A percentile compares a stretch with the other conserved stretches of the same genome.
Evolutionary conservation across 1,139 yeast genomes (phyloP).

Genomic region (Nakaseomyces sp.): DNA sequence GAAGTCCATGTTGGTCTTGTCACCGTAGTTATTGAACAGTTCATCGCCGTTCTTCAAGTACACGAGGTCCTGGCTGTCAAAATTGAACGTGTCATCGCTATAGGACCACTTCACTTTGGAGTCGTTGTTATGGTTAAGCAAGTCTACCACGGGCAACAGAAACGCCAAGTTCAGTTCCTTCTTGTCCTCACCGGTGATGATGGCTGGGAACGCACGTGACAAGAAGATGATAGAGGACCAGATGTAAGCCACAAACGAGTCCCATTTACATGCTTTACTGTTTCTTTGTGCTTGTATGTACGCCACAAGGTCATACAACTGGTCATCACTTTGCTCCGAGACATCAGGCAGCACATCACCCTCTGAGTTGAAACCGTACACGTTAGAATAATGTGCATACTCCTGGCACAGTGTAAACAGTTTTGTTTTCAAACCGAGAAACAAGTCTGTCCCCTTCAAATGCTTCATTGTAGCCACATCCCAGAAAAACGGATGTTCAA

Average conservation of each 20-base stretch:
- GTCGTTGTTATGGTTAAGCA: constrained; percentile 60
- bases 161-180: constrained; percentile 47
- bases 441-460: constrained; percentile 55
- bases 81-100: constrained; percentile 30
- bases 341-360: constrained; percentile 5
- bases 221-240: constrained; percentile 69
- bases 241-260: constrained; percentile 52
- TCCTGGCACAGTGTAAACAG: constrained; percentile 30
- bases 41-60: constrained; percentile 36
- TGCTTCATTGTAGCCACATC: constrained; percentile 39
- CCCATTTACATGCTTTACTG: constrained; percentile 35
- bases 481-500: constrained; percentile 59
- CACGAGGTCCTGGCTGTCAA: constrained; percentile 12
- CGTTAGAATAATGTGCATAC: constrained; percentile 18
- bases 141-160: constrained; percentile 69
- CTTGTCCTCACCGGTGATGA: constrained; percentile 34
- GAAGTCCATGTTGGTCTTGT: constrained; percentile 71
- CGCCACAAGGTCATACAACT: constrained; percentile 9
- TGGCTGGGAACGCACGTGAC: constrained; percentile 71
- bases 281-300: constrained; percentile 10
- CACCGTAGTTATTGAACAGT: constrained; percentile 74
- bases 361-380: constrained; percentile 9
- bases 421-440: constrained; percentile 29
- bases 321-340: constrained; percentile 7
- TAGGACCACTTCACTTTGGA: constrained; percentile 59